Conservation (phyloP, 2,329 filamentous ascomycete genomes). For the Fusarium nisikadoi region DNA sequence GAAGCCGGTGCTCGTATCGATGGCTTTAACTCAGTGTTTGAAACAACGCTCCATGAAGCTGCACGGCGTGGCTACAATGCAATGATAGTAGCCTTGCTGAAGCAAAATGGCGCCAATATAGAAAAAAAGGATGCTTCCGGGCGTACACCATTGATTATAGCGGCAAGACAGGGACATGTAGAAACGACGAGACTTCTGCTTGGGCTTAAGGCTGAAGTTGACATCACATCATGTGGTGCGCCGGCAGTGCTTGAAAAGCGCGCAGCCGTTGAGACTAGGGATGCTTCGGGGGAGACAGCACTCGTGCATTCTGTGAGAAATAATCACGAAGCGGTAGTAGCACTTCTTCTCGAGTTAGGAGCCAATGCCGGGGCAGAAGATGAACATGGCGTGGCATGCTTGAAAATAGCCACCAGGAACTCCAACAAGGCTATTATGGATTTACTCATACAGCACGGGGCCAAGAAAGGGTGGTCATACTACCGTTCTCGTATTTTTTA, state of each 20-base stretch:
- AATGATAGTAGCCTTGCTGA: no score
- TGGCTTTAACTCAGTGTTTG: no score
- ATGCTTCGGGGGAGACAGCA: neutral
- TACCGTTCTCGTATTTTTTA: neutral
- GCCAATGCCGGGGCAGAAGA: neutral
- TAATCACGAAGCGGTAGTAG: neutral
- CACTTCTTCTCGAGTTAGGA: neutral
- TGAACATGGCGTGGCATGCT: fast-evolving
- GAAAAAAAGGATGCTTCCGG: no score
- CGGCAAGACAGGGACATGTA: fast-evolving
- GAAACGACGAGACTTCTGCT: fast-evolving
- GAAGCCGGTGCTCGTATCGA: neutral
- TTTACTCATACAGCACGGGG: neutral
- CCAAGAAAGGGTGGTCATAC: neutral
- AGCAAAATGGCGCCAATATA: no score
- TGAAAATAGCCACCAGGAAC: neutral
- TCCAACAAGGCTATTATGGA: fast-evolving
- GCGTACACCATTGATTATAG: no score
- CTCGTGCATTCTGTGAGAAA: neutral
- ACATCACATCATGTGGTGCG: fast-evolving
- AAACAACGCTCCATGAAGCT: no score
- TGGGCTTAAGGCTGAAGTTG: neutral
- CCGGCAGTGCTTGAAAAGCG: neutral
- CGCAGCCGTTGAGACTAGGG: neutral
- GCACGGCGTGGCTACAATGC: no score